Base-by-base conservation (phyloP, 805 yeast species). In the Candida argentea region DNA sequence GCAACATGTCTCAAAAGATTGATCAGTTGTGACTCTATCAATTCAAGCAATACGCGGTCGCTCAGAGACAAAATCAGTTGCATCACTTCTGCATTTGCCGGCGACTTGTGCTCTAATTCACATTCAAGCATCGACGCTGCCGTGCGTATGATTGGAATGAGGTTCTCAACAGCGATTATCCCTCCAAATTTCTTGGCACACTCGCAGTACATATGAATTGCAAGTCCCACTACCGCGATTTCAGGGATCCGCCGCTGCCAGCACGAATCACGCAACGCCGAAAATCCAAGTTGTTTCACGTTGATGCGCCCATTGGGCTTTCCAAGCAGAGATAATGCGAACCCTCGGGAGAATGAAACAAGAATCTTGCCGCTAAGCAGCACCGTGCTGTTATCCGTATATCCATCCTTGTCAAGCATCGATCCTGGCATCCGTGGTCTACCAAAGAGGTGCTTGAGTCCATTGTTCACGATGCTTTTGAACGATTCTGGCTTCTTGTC, bases 401-500 rank as follows among this genome's bases (percentile, higher is more conserved):
- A 55, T 4, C 57, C 57, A 10, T 46, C 46, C 10, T 39, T 33
- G 23, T 26, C 40, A 24, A 25, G 34, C 14, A 27, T 27, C 3
- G 31, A 36, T 4, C 26, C 34, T 8, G 35, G 31, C 4, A 44
- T 42, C n/a, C n/a, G n/a, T n/a, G n/a, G n/a, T n/a, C n/a, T n/a
- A n/a, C n/a, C n/a, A 5, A 51, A 28, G n/a, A 61, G 38, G 30
- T 54, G 50, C 6, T 43, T 39, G 5, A 57, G 33, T 9, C 66
- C 68, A 30, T 51, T 58, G 5, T 46, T 42, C 16, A 61, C 29
- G 16, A 62, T 62, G 26, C 43, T 57, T 25, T 46, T 29, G 23
- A 70, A 57, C 31, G 66, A 62, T 45, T 73, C 80, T 35, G 64
- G 67, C 31, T 59, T 60, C 48, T 73, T 73, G 42, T 73, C 78